Percentiles rank a stretch among this genome's conserved stretches.
These are phyloP conservation scores for Collybia sordida DNA, from an alignment of 768 basidiomycete genomes.

Conservation along the genomic window DNA sequence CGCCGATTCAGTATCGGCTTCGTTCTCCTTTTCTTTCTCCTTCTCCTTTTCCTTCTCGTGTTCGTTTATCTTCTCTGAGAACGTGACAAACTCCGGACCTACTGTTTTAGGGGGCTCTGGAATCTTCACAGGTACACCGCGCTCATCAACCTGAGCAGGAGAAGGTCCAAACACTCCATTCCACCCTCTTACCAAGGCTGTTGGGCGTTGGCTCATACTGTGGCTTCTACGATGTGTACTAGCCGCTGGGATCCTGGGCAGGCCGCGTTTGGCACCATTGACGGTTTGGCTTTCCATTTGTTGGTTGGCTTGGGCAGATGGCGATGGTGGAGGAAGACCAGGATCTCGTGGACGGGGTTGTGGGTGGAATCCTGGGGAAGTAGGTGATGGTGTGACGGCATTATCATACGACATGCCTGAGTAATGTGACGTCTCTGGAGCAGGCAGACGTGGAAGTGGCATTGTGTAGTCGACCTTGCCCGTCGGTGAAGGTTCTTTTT, in stretches of 20 bases:
- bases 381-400: conserved; percentile 57
- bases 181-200: conserved; percentile 50
- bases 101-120: conserved; percentile 55
- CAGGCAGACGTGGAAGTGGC: conserved; percentile 77
- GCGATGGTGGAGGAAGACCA: conserved; percentile 56
- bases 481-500: conserved; percentile 26
- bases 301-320: conserved; percentile 32
- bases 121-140: conserved; percentile 24
- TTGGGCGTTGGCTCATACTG: conserved; percentile 77
- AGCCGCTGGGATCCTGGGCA: conserved; percentile 72
- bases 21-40: conserved; percentile 28
- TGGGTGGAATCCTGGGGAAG: conserved; percentile 51
- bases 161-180: conserved; percentile 58
- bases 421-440: conserved; percentile 79
- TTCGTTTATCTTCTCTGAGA: conserved; percentile 41
- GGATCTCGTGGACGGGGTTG: conserved; percentile 63
- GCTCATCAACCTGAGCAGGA: conserved; percentile 40
- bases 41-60: conserved; percentile 26
- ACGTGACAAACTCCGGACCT: conserved; percentile 61
- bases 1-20: conserved; percentile 26
- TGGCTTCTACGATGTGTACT: conserved; percentile 82
- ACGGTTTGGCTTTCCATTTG: conserved; percentile 11
- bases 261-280: conserved; percentile 20
- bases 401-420: conserved; percentile 81
- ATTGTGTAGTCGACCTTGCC: conserved; percentile 75